Evolutionary conservation across 139 green algal genomes (phyloP), one percentile per base, ranked within the genome.

Genomic region (Chlamydomonas urium): DNA sequence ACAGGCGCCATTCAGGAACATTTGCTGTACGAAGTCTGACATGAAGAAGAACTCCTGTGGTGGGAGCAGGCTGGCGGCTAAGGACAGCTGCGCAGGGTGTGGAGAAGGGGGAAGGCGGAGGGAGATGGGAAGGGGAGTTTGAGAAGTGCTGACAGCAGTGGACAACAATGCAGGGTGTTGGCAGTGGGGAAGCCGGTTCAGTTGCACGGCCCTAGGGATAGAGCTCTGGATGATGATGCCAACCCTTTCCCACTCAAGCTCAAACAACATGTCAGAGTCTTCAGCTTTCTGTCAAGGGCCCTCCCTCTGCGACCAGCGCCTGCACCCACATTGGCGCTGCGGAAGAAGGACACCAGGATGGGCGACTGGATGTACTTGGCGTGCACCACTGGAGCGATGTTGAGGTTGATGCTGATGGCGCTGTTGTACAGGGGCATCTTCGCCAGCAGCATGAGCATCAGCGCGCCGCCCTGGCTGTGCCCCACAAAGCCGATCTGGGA

Each of bases 371-470:
- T 68, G 53, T 83, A 79, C 24, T 80, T 74, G 47, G 81, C 77
- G 66, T 84, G 90, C 14, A 80, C 80, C 2, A 89, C 88, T 0
- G 90, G 90, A 3, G 78, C 90, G 59, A 95, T 50, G 50, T 83
- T 77, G 33, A 87, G 78, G 0, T 79, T 75, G 26, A 88, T 45
- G 47, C 61, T 73, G 5, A 94, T 42, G 62, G 69, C 68, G 23
- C 67, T 32, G 23, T 73, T 75, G 34, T 90, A 74, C 2, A 50
- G 47, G 1, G 69, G 48, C 24, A 85, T 61, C 1, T 66, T 66
- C 21, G 71, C 66, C 33, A 94, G 78, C 24, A 85, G 77, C 31
- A 85, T 86, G 31, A 93, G 75, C 14, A 69, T 47, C 28, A 85
- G 33, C 2, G 74, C 82, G 45, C 56, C 75, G 33, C 80, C 82